Evolutionary conservation across 768 basidiomycete species (phyloP).

Genomic region (Amanita polypyramis): DNA sequence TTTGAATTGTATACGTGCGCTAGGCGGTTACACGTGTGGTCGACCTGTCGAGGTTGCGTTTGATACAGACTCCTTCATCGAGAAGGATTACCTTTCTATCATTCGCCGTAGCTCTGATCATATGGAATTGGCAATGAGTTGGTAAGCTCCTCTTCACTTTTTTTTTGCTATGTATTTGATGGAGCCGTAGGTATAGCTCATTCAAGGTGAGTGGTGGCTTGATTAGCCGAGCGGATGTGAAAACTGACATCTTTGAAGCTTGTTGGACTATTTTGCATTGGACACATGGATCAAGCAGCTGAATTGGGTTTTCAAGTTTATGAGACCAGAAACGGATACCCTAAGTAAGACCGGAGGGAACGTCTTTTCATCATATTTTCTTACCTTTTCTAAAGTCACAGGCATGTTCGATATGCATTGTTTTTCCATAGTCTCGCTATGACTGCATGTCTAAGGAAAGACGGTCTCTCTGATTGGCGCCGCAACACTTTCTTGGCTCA

Average conservation of each 20-base stretch:
- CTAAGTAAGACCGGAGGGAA: slow-evolving; percentile 42
- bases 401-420: slow-evolving; percentile 55
- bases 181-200: slow-evolving; percentile 42
- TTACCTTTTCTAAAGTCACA: slow-evolving; percentile 32
- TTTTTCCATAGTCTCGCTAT: slow-evolving; percentile 67
- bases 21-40: slow-evolving; percentile 49
- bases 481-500: slow-evolving; percentile 40
- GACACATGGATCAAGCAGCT: slow-evolving; percentile 48
- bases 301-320: slow-evolving; percentile 54
- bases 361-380: background rate
- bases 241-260: slow-evolving; percentile 26
- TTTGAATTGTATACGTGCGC: slow-evolving; percentile 53
- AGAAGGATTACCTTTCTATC: slow-evolving; percentile 38
- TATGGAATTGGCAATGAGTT: slow-evolving; percentile 43
- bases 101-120: slow-evolving; percentile 37
- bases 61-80: slow-evolving; percentile 49
- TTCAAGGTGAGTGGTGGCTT: slow-evolving; percentile 36
- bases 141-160: slow-evolving; percentile 26
- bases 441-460: slow-evolving; percentile 46
- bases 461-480: slow-evolving; percentile 22
- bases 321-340: slow-evolving; percentile 44
- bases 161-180: background rate
- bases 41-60: slow-evolving; percentile 41
- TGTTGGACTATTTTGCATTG: slow-evolving; percentile 54
- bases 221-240: background rate